Percentiles rank a stretch among this genome's conserved stretches.
Conservation (phyloP, 805 yeast species). For the Wickerhamomyces silvicola region DNA sequence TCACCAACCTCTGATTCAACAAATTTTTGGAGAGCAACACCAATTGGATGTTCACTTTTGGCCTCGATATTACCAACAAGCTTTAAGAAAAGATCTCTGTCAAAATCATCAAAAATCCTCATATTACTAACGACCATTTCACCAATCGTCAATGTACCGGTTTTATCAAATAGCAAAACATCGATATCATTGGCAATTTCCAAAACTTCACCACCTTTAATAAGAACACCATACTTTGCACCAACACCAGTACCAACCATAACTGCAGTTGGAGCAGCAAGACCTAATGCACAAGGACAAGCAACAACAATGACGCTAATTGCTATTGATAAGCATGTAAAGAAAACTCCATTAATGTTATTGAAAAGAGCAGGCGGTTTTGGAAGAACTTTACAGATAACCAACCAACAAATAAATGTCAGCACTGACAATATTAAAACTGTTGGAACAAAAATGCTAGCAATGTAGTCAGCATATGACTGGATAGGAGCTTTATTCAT, state of each 20-base stretch:
- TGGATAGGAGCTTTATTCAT: conserved; percentile 86
- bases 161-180: conserved; percentile 81
- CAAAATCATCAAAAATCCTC: conserved; percentile 10
- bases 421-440: conserved; percentile 54
- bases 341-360: conserved; percentile 48
- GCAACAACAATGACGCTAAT: conserved; percentile 95
- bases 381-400: conserved; percentile 28
- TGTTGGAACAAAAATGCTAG: conserved; percentile 78
- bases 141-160: conserved; percentile 92
- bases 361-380: conserved; percentile 45
- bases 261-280: conserved; percentile 97
- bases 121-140: conserved; percentile 44
- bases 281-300: conserved; percentile 96
- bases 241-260: conserved; percentile 99
- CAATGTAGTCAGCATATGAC: conserved; percentile 76
- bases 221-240: conserved; percentile 80
- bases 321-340: conserved; percentile 68
- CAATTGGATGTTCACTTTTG: conserved; percentile 85
- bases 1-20: conserved; percentile 18
- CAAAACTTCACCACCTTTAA: conserved; percentile 88
- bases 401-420: conserved; percentile 64
- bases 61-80: conserved; percentile 53
- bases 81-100: conserved; percentile 34
- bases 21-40: conserved; percentile 52
- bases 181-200: conserved; percentile 64